A percentile compares a stretch with the other conserved stretches of the same genome.
Conservation (phyloP, 192 early-diverging fungal genomes). For the Coemansia sp. region DNA sequence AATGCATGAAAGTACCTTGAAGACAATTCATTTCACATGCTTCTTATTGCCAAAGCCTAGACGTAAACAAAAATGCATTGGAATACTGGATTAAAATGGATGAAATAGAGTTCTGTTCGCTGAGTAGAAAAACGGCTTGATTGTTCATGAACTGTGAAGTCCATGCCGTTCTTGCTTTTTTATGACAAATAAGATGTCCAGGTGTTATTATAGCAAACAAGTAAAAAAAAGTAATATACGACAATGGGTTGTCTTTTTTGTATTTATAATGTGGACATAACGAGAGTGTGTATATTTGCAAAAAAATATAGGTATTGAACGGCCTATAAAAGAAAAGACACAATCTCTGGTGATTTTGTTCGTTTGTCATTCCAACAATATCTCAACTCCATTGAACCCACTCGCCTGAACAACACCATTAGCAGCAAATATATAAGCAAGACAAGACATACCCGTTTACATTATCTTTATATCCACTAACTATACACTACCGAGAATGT, state of each 20-base stretch:
- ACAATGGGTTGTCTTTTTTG: conserved; percentile 1
- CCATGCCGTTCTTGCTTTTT: neutral
- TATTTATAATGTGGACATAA: neutral
- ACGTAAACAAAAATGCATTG: neutral
- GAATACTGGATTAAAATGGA: conserved; percentile 3
- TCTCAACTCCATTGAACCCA: neutral
- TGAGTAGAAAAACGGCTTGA: neutral
- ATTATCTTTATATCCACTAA: neutral
- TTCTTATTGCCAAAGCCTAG: neutral
- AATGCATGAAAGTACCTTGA: conserved; percentile 6
- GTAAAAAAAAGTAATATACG: neutral
- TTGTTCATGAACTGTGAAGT: conserved; percentile 5
- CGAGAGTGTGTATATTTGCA: neutral
- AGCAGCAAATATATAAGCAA: neutral
- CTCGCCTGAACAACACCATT: neutral
- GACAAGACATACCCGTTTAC: neutral
- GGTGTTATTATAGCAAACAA: neutral
- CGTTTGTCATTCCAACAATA: neutral
- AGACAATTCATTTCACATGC: conserved; percentile 12
- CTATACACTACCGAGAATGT: conserved; percentile 2
- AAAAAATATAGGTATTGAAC: neutral
- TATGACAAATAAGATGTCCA: neutral
- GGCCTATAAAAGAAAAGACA: neutral
- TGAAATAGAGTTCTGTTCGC: neutral
- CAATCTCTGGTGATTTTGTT: neutral